A percentile compares a stretch with the other conserved stretches of the same genome.
Conservation (phyloP, 495 filamentous ascomycete genomes). For the Choiromyces venosus region DNA sequence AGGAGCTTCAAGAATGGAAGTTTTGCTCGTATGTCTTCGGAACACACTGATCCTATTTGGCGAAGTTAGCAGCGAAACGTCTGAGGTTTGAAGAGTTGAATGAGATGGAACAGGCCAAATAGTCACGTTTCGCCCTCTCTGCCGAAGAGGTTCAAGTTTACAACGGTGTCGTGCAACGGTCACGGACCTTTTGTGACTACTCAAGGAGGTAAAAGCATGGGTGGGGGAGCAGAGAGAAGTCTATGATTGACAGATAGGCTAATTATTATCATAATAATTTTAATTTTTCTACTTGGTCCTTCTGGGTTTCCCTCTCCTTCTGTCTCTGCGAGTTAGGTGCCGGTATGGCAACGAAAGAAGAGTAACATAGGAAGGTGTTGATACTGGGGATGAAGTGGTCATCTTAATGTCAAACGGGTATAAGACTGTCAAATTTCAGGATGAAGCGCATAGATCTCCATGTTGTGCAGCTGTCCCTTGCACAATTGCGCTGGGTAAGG, state of each 20-base stretch:
- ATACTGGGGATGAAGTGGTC: background rate
- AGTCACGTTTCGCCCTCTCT: background rate
- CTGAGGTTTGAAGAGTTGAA: background rate
- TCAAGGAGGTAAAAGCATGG: background rate
- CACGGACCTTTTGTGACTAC: background rate
- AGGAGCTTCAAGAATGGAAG: background rate
- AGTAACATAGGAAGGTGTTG: background rate
- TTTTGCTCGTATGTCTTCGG: too few relatives aligned
- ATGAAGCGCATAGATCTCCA: constrained; percentile 39
- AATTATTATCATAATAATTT: background rate
- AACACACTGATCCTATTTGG: background rate
- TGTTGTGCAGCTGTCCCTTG: constrained; percentile 34
- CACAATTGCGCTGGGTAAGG: constrained; percentile 6
- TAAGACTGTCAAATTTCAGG: constrained; percentile 30
- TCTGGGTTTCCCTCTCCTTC: background rate
- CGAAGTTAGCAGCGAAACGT: too few relatives aligned
- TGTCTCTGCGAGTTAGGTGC: background rate
- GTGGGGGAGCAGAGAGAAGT: background rate
- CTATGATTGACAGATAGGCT: background rate
- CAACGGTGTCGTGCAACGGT: background rate
- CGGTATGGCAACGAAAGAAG: background rate
- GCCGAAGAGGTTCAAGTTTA: too few relatives aligned
- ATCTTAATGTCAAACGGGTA: background rate
- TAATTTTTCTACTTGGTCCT: background rate
- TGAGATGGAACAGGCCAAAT: background rate